Base-by-base conservation (phyloP, 768 basidiomycete genomes). In the Amanita rubescens region DNA sequence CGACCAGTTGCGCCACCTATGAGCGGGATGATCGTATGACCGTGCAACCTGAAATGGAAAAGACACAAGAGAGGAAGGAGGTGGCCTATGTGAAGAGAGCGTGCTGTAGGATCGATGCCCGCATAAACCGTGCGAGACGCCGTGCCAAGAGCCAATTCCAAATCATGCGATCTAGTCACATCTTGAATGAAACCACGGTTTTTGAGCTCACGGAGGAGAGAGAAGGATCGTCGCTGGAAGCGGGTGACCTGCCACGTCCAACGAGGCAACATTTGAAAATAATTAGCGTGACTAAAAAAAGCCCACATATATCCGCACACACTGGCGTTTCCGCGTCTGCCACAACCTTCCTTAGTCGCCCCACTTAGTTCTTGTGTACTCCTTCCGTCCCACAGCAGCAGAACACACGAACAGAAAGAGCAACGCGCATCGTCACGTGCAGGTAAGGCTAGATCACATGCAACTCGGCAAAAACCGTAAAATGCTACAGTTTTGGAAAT, bases 1-100 rank as follows among this genome's bases (percentile, higher is more conserved):
- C 87, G 82, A 8, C 93, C 96, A 0, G 95, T 98, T 8, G 93
- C 94, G 1, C 93, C 94, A 30, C 96, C 95, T 65, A 97, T 88
- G 24, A 99, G 76, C 4, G 90, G 85, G 30, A 98, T 84, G 37
- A 84, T 75, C 25, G 75, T 72, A 67, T 98, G 93, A 1, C 95
- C 95, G n/a, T 77, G 75, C 35, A 90, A 62, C 43, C 86, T 86
- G 65, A 98, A 95, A 63, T 97, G 96, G 14, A 97, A 72, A 42
- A 97, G 66, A 49, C 81, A 84, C 63, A 98, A 78, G 42, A 99
- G 71, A 2, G 95, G 94, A 19, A 97, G 72, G 2, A 99, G 79
- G 65, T 99, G 94, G 3, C 96, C 96, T 51, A 93, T 88, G 66
- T 99, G 96, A 15, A 99, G 74, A 1, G 92, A 87, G 22, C 70